phyloP scores from a whole-genome alignment of 73 alveolate species.

The Vitrella brassicaformis region DNA sequence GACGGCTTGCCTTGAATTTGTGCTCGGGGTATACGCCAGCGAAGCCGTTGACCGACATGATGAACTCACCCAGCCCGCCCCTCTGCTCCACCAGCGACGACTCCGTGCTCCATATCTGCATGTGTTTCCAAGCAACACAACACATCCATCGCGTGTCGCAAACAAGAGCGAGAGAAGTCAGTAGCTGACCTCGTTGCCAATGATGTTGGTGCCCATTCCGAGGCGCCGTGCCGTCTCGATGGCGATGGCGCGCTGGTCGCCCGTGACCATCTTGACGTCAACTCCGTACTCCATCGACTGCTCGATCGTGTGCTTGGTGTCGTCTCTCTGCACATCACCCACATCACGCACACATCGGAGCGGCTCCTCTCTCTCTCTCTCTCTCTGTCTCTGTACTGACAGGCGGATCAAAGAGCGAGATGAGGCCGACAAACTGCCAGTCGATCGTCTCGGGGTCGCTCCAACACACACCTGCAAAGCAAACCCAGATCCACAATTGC shows the following conservation, averaged over 20 bases:
- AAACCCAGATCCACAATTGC: constrained; percentile 2
- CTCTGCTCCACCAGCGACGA: too few species aligned
- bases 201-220: neutral
- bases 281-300: constrained; percentile 3
- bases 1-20: neutral
- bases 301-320: constrained; percentile 14
- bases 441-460: too few species aligned
- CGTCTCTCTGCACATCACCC: constrained; percentile 16
- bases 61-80: neutral
- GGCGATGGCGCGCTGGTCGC: constrained; percentile 50
- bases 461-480: neutral
- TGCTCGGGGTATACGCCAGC: neutral
- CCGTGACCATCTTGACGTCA: constrained; percentile 41
- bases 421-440: constrained; percentile 11
- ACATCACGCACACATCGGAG: too few species aligned
- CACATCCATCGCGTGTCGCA: too few species aligned
- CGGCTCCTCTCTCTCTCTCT: too few species aligned
- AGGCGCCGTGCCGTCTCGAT: constrained; percentile 39
- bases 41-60: neutral
- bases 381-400: too few species aligned
- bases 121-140: too few species aligned
- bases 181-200: neutral
- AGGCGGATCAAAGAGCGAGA: constrained; percentile 3
- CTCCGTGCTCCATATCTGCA: too few species aligned
- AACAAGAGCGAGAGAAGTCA: too few species aligned